Base-by-base conservation (phyloP, 306 rosid species). In the Abrus pulchellus region DNA sequence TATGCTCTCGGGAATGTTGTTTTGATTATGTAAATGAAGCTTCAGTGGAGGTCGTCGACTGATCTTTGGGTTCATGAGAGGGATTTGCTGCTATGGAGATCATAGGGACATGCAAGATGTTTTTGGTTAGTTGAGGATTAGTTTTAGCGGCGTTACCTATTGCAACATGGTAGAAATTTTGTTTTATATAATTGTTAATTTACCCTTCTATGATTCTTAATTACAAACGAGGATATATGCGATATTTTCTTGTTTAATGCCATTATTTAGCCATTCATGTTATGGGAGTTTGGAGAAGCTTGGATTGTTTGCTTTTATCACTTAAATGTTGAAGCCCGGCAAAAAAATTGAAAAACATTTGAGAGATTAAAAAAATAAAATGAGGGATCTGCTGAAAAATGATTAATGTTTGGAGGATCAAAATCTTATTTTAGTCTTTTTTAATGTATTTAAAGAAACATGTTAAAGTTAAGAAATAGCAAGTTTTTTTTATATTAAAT, bases 81-180 rank as follows among this genome's bases (percentile, higher is more conserved):
- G 12, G 50, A 64, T 43, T 56, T 38, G 4, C 55, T 10, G 32
- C 34, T 53, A 52, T 34, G 62, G 20, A 57, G 61, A 59, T 56
- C 20, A 45, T 0, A 72, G 34, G 50, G 12, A 41, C 45, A 8
- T 12, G 32, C 77, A 9, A 30, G 54, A 73, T 7, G 20, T 4
- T 77, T 78, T 40, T 56, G 69, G 6, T 20, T 75, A 49, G 34
- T 49, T 66, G 67, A 48, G 80, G 72, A 27, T 40, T 27, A 20
- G 41, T 57, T n/a, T 27, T 57, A 69, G 45, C 5, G 20, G 47
- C 34, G 57, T 32, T 20, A 59, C 49, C n/a, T 52, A 6, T 34
- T 50, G 63, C 11, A 10, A 14, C 5, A 29, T 5, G 12, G 41
- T 68, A 27, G 44, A 29, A 34, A 66, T 53, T 41, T 43, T 71